Percentiles rank a stretch among this genome's conserved stretches.
Evolutionary conservation across 306 rosid genomes (phyloP).

Genomic region (Acmispon strigosus): DNA sequence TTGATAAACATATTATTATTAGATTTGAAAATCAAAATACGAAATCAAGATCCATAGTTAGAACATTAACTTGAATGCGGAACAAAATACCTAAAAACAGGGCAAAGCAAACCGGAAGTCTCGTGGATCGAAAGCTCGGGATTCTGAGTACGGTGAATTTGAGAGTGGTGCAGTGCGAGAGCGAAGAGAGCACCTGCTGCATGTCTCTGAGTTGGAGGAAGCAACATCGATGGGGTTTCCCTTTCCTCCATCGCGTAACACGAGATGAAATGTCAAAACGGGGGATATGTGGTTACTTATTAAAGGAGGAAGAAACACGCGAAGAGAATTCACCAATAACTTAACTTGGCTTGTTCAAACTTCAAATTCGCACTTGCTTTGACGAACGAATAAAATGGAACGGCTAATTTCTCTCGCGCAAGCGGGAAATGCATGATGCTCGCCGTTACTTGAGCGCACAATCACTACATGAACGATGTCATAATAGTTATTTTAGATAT

Average conservation of each 20-base stretch:
- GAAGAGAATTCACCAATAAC: not conserved
- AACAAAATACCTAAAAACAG: conserved; percentile 42
- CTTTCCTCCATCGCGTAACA: conserved; percentile 35
- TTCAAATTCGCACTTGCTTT: conserved; percentile 16
- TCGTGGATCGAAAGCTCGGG: conserved; percentile 41
- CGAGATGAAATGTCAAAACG: not conserved
- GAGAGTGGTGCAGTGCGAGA: conserved; percentile 49
- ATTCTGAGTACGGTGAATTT: conserved; percentile 29
- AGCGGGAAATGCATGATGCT: conserved; percentile 23
- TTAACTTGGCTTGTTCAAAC: conserved; percentile 8
- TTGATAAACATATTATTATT: too few species aligned
- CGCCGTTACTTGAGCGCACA: conserved; percentile 7
- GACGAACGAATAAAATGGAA: conserved; percentile 11
- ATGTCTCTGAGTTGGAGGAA: conserved; percentile 27
- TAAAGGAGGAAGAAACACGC: too few species aligned
- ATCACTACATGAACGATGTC: not conserved
- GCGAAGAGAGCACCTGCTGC: conserved; percentile 49
- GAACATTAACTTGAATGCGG: not conserved
- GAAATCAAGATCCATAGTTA: not conserved
- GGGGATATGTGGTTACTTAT: not conserved
- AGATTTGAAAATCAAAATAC: not conserved
- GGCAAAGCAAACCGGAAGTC: conserved; percentile 37
- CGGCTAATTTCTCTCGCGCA: conserved; percentile 16
- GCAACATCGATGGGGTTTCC: conserved; percentile 29
- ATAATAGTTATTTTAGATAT: too few species aligned